Evolutionary conservation across 495 filamentous ascomycete genomes (phyloP), one percentile per base, ranked within the genome.

Genomic region (Beverwykella pulmonaria): DNA sequence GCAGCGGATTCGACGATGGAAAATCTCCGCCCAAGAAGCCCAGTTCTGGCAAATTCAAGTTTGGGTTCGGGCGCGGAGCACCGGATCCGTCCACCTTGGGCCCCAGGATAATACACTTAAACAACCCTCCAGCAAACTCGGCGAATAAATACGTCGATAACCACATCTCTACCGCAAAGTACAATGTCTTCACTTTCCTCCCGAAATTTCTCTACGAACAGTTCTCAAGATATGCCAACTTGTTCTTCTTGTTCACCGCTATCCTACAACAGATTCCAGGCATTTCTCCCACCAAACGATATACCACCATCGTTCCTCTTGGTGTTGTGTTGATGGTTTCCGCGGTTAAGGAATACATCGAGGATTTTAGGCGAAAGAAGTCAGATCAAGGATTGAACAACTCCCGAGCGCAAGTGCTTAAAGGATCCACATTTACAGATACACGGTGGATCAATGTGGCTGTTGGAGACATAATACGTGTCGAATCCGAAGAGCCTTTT

Each of bases 201-300:
- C 93, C 94, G 52, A 99, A 99, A 77, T 99, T 99, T 80, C 81
- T 99, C 22, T 95, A 92, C 78, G 95, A 99, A 74, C 95, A 99
- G 77, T 99, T 99, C 81, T 96, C 92, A 53, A 99, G 97, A 79
- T 97, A 96, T 79, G 95, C 94, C 79, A 99, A 99, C 75, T 75
- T 99, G 68, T 99, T 99, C 82, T 99, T 99, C 88, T 87, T 99
- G 73, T 97, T 99, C 77, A 99, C 95, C 32, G 93, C 95, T 2
- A 88, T 86, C 5, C 77, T 99, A 32, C 95, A 99, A 79, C 95
- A 99, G 75, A 96, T 99, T 70, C 95, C 94, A 17, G 88, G 89
- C 69, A 87, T 99, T 54, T 95, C 92, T 22, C 94, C 94, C 8
- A 99, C 94, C 5, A 98, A 97, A 80, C 82, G 79, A 72, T 99